Conservation (phyloP, 805 yeast species). For the Saccharomyces paradoxus region DNA sequence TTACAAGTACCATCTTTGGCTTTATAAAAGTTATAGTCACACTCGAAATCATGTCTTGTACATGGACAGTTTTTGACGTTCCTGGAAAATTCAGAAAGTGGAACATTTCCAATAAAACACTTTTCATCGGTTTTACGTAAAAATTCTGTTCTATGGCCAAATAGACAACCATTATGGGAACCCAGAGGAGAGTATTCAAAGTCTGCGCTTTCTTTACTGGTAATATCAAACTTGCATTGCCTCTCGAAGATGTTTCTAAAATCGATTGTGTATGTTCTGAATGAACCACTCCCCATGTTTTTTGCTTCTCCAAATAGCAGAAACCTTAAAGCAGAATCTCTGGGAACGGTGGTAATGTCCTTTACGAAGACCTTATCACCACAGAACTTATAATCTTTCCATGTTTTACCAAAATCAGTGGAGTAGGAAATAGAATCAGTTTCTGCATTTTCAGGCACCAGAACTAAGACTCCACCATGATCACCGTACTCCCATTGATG, state of each 20-base stretch:
- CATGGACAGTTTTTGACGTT: slow-evolving; percentile 68
- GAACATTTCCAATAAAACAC: slow-evolving; percentile 59
- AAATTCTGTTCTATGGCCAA: slow-evolving; percentile 62
- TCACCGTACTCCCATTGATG: slow-evolving; percentile 96
- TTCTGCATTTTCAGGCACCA: slow-evolving; percentile 51
- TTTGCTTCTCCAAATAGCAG: slow-evolving; percentile 49
- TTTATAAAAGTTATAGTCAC: slow-evolving; percentile 77
- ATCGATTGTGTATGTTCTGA: slow-evolving; percentile 47
- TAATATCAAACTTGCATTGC: slow-evolving; percentile 46
- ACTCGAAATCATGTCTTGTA: slow-evolving; percentile 80
- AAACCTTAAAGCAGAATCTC: slow-evolving; percentile 80
- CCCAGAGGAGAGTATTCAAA: slow-evolving; percentile 57
- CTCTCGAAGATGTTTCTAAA: slow-evolving; percentile 44
- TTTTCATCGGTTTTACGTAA: slow-evolving; percentile 49
- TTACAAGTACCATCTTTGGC: slow-evolving; percentile 77
- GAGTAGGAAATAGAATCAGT: slow-evolving; percentile 61
- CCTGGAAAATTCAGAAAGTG: slow-evolving; percentile 49
- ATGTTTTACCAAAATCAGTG: slow-evolving; percentile 68
- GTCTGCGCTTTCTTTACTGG: slow-evolving; percentile 42
- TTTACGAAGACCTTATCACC: slow-evolving; percentile 46
- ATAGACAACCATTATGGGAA: slow-evolving; percentile 46
- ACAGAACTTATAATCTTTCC: slow-evolving; percentile 61
- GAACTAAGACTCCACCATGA: slow-evolving; percentile 76
- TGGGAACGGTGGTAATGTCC: slow-evolving; percentile 84
- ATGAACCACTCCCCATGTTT: slow-evolving; percentile 37